A percentile compares a stretch with the other conserved stretches of the same genome.
Evolutionary conservation across 257 asterid species (phyloP).

Genomic region (Leptodermis oblonga): DNA sequence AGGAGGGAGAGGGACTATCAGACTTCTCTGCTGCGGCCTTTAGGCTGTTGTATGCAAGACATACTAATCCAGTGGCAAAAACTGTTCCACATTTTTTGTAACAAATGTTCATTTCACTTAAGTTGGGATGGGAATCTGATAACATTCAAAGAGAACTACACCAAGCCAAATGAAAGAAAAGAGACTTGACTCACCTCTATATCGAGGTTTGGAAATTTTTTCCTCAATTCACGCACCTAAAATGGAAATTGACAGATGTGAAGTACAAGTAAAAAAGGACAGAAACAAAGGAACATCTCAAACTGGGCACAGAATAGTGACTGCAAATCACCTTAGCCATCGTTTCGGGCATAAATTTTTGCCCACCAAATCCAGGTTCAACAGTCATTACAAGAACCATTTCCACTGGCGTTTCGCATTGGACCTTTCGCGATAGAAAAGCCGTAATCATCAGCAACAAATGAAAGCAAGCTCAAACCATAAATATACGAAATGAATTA

Average conservation of each 20-base stretch:
- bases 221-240: constrained; percentile 61
- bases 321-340: constrained; percentile 71
- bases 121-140: not conserved
- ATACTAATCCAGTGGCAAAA: not conserved
- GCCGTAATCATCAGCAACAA: constrained; percentile 5
- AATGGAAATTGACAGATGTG: constrained; percentile 11
- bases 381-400: constrained; percentile 97
- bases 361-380: constrained; percentile 98
- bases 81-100: not conserved
- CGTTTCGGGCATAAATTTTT: constrained; percentile 87
- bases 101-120: not conserved
- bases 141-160: not conserved
- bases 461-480: not conserved
- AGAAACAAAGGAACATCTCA: not conserved
- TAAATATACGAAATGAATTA: constrained; percentile 22
- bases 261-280: not conserved
- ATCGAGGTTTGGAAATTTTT: constrained; percentile 73
- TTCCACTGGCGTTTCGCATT: constrained; percentile 59
- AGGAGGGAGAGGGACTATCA: not conserved
- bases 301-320: not conserved
- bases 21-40: not conserved
- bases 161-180: not conserved
- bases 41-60: not conserved
- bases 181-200: constrained; percentile 54
- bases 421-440: constrained; percentile 43